Evolutionary conservation across 2,329 filamentous ascomycete genomes (phyloP), one percentile per base, ranked within the genome.

Genomic region (Stemphylium vesicarium): DNA sequence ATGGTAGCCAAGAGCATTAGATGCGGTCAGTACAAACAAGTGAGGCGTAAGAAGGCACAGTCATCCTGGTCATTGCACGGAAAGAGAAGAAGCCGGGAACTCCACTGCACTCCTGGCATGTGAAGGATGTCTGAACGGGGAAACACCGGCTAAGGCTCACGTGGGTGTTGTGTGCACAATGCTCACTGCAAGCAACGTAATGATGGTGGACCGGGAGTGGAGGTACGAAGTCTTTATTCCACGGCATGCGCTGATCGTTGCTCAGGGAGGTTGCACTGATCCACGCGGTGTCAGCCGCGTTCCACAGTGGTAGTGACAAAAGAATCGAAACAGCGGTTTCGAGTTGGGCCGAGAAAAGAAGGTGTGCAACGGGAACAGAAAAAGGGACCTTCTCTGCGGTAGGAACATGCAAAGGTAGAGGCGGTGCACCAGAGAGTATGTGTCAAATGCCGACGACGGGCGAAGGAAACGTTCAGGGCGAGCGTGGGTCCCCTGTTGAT

Each of bases 401-500:
- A 35, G 32, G 36, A 31, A 29, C 10, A 15, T 22, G 43, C 43
- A 46, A 24, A n/a, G 24, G 22, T 33, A 38, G 18, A 46, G 32
- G 36, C n/a, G 32, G 22, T 36, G 47, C 31, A 29, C 24, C 26
- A 32, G 29, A 33, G 43, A 48, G 36, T 22, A 31, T 33, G 31
- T 36, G 36, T n/a, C n/a, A 37, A 37, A 36, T 41, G 37, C 31
- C 37, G 22, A 18, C 37, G 22, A 16, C n/a, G 37, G 29, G 32
- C 32, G 35, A 44, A 35, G 20, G 26, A 36, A 18, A 41, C 13
- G 35, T 8, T n/a, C 20, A 45, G 20, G 20, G 9, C 20, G 32
- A 35, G 42, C 31, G 46, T 50, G 40, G 46, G 38, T 36, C 50
- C 40, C 43, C 42, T 52, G 29, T 39, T 52, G 24, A 40, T 47